Percentiles rank a stretch among this genome's conserved stretches.
Conservation (phyloP, 139 green algal species). For the Chlorella sp. region DNA sequence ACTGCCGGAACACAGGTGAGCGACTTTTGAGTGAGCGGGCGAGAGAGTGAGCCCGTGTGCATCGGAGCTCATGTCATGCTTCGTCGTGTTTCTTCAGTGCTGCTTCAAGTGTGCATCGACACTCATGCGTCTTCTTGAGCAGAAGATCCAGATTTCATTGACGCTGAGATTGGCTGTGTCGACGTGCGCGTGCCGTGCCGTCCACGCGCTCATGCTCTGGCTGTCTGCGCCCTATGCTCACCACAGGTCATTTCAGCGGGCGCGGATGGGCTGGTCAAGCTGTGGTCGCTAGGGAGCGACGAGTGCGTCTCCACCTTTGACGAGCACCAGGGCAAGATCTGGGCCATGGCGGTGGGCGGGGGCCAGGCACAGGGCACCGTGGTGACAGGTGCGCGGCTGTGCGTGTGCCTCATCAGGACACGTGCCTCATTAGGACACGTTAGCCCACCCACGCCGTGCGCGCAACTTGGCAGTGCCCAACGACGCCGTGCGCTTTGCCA, state of each 20-base stretch:
- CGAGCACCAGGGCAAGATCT: slow-evolving; percentile 88
- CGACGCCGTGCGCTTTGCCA: too few relatives aligned
- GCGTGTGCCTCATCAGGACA: too few relatives aligned
- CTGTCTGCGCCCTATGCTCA: too few relatives aligned
- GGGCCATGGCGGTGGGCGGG: slow-evolving; percentile 37
- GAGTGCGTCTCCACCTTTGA: slow-evolving; percentile 89
- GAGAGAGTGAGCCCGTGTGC: neutral
- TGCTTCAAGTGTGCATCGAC: neutral
- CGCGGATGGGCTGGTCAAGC: slow-evolving; percentile 92
- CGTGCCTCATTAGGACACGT: too few relatives aligned
- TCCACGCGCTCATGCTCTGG: too few relatives aligned
- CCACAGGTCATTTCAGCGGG: slow-evolving; percentile 77
- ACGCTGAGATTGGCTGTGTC: too few relatives aligned
- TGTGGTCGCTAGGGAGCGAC: slow-evolving; percentile 72
- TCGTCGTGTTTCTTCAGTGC: neutral
- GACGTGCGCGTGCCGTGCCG: too few relatives aligned
- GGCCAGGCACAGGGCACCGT: slow-evolving; percentile 13
- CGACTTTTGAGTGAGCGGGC: neutral
- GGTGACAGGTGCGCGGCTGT: slow-evolving; percentile 16
- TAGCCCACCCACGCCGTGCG: too few relatives aligned
- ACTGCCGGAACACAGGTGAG: slow-evolving; percentile 68
- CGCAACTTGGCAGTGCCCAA: too few relatives aligned
- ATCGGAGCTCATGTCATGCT: neutral
- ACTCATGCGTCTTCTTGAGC: neutral
- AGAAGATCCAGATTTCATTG: too few relatives aligned